These are phyloP conservation scores for Fraxinus latifolia DNA, from an alignment of 305 asterid species.

Conservation along the genomic window DNA sequence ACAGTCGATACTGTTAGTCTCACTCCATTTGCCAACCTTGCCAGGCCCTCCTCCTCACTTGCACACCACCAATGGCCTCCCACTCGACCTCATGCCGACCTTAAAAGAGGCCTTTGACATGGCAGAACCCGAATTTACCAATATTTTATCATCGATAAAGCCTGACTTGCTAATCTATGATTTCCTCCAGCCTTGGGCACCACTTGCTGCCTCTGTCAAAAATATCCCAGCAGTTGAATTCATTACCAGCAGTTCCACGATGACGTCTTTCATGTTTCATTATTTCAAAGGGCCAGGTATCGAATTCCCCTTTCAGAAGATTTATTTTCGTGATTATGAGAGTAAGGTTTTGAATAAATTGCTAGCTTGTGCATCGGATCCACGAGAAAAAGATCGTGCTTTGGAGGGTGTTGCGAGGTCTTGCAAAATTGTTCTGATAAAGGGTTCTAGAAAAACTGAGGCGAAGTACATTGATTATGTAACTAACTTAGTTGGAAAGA, in stretches of 20 bases:
- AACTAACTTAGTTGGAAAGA: constrained; percentile 14
- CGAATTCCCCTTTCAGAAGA: not conserved
- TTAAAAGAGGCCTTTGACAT: not conserved
- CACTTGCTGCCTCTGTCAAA: not conserved
- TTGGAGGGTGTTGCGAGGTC: constrained; percentile 24
- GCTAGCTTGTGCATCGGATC: constrained; percentile 12
- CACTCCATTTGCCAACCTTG: not conserved
- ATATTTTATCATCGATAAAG: not conserved
- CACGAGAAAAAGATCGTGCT: not conserved
- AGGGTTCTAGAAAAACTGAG: constrained; percentile 28
- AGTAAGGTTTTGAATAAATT: constrained; percentile 3
- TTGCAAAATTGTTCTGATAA: constrained; percentile 23
- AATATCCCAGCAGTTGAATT: not conserved
- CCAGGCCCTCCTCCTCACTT: not conserved
- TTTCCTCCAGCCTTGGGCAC: not conserved
- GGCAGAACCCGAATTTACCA: not conserved
- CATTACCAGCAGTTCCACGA: not conserved
- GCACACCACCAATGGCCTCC: not conserved
- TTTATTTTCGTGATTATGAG: not conserved
- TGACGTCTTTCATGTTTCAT: not conserved
- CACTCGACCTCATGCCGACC: not conserved
- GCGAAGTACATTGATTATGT: constrained; percentile 26
- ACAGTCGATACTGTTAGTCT: not conserved
- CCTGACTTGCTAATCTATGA: not conserved
- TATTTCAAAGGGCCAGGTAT: not conserved